phyloP scores from a whole-genome alignment of 2,329 filamentous ascomycete genomes.

The Aureobasidium sp. region DNA sequence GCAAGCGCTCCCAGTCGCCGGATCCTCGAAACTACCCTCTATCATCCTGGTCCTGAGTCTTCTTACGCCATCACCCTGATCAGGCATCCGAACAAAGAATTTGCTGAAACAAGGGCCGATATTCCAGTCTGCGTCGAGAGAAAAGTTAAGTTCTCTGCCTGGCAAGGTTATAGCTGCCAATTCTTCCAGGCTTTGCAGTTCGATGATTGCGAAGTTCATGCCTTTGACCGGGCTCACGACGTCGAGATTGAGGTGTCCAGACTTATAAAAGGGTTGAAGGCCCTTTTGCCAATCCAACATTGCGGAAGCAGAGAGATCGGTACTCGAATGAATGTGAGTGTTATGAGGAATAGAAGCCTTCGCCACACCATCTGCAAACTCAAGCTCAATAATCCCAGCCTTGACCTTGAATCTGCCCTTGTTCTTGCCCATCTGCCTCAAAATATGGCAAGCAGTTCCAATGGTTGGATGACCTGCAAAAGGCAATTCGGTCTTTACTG shows the following conservation, averaged over 20 bases:
- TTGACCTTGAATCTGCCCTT: slow-evolving; percentile 36
- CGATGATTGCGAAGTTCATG: slow-evolving; percentile 64
- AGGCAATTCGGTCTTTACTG: slow-evolving; percentile 43
- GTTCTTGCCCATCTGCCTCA: slow-evolving; percentile 19
- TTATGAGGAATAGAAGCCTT: slow-evolving; percentile 61
- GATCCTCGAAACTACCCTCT: slow-evolving; percentile 40
- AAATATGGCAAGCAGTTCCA: slow-evolving; percentile 37
- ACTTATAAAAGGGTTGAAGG: slow-evolving; percentile 20
- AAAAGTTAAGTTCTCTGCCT: slow-evolving; percentile 28
- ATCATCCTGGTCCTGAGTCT: slow-evolving; percentile 57
- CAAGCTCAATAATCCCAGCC: slow-evolving; percentile 37
- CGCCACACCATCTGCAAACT: slow-evolving; percentile 41
- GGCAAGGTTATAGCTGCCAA: slow-evolving; percentile 41
- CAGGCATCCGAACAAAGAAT: slow-evolving; percentile 49
- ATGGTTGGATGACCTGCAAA: slow-evolving; percentile 55
- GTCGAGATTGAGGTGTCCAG: slow-evolving; percentile 18
- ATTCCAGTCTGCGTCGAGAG: slow-evolving; percentile 45
- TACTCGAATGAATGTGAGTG: slow-evolving; percentile 51
- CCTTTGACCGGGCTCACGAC: slow-evolving; percentile 57
- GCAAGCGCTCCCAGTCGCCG: slow-evolving; percentile 46
- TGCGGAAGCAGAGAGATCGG: slow-evolving; percentile 25
- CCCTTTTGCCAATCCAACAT: slow-evolving; percentile 32
- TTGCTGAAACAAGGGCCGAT: slow-evolving; percentile 49
- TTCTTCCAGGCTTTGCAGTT: slow-evolving; percentile 53
- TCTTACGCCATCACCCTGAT: slow-evolving; percentile 23